Evolutionary conservation across 2,329 filamentous ascomycete species (phyloP).

Genomic region (Claviceps humidiphila): DNA sequence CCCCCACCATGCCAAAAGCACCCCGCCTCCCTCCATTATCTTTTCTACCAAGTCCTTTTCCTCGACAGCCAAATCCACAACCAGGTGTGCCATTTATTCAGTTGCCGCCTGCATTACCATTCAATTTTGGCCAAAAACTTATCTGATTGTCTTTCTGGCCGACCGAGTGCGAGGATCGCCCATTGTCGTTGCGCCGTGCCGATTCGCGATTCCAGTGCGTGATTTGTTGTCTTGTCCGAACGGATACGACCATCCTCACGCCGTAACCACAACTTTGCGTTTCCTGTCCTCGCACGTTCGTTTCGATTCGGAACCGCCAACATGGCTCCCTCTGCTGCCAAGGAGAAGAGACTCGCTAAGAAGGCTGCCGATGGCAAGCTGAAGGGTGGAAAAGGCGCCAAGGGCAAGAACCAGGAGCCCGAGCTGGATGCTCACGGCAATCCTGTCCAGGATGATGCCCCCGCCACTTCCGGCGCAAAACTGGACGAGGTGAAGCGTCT

Average conservation of each 20-base stretch:
- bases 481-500: constrained; percentile 74
- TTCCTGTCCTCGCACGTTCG: constrained; percentile 2
- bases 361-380: constrained; percentile 62
- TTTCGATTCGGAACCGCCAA: constrained; percentile 19
- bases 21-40: constrained; percentile 22
- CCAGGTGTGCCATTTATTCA: constrained; percentile 6
- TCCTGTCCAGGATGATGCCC: constrained; percentile 42
- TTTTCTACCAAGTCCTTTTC: constrained; percentile 4
- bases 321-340: constrained; percentile 57
- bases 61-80: constrained; percentile 1
- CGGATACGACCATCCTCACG: not conserved
- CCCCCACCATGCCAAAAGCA: constrained; percentile 26
- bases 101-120: constrained; percentile 11
- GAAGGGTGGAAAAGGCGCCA: constrained; percentile 59
- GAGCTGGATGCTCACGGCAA: constrained; percentile 52
- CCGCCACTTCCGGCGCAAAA: constrained; percentile 60
- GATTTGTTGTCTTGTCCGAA: not conserved
- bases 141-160: constrained; percentile 3
- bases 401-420: constrained; percentile 59
- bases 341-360: constrained; percentile 60
- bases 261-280: constrained; percentile 1
- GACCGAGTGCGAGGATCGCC: not conserved
- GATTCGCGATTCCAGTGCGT: not conserved
- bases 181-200: not conserved
- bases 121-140: constrained; percentile 6